Evolutionary conservation across 2,329 filamentous ascomycete genomes (phyloP), one percentile per base, ranked within the genome.

Genomic region (Beauveria varroae): DNA sequence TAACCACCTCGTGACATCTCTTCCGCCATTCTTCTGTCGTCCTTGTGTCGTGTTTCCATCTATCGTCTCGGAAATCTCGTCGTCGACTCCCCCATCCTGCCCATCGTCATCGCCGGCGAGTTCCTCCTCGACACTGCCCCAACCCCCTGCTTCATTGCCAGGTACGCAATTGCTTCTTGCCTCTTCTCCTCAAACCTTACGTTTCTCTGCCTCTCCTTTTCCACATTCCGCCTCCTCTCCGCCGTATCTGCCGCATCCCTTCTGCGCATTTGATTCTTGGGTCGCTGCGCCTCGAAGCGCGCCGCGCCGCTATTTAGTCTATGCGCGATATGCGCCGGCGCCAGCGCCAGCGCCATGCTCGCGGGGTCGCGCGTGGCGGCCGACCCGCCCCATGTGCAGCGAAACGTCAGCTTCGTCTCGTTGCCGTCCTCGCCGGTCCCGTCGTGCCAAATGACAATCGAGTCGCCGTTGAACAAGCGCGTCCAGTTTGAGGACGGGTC

Each of bases 391-490:
- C 83, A 86, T 59, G 73, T 76, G 70, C 83, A 86, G 46, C 75
- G 76, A 66, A 86, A 85, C 10, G 71, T 68, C 10, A 86, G 71
- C 61, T 76, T 79, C 4, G 76, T 80, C 61, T 78, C 72, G 55
- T 68, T 73, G 41, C 69, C 71, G 51, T 68, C 68, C 49, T 77
- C 74, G 5, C 75, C 71, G 14, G 77, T 74, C 49, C 84, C 78
- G 80, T 86, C 54, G 24, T 62, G 53, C 60, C 60, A 96, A 7
- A 96, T 83, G 2, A 86, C 84, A 53, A 97, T 82, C 26, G 85
- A 79, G 70, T 97, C 93, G 1, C 90, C 91, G 40, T 89, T 85
- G 70, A 91, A 84, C 16, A 97, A 73, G 60, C 86, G 84, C 28
- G 89, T 86, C 86, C 86, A 88, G 69, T 81, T 74, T 34, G 71